phyloP scores from a whole-genome alignment of 2,329 filamentous ascomycete species.

The Colletotrichum costaricense region DNA sequence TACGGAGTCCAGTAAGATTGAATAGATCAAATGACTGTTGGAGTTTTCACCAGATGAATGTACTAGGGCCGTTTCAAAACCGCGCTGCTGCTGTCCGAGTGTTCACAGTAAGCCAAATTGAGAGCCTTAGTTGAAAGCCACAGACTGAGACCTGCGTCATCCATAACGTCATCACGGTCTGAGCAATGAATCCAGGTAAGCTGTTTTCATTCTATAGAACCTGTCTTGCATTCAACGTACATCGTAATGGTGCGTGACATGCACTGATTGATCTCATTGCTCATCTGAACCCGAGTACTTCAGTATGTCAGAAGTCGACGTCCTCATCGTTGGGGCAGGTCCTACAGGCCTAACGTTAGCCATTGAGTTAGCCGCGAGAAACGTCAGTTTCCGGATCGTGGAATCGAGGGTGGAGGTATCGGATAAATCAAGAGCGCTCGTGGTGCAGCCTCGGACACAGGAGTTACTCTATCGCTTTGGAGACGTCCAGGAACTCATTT shows the following conservation, averaged over 20 bases:
- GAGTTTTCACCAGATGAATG: too few species aligned
- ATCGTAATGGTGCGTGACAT: not conserved
- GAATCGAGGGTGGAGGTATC: constrained; percentile 46
- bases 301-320: constrained; percentile 24
- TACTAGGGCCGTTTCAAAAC: not conserved
- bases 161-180: not conserved
- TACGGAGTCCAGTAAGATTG: too few species aligned
- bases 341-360: constrained; percentile 48
- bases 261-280: not conserved
- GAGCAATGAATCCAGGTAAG: not conserved
- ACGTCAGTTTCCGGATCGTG: constrained; percentile 50
- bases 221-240: rapidly evolving
- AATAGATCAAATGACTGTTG: too few species aligned
- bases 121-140: not conserved
- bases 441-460: constrained; percentile 60
- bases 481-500: constrained; percentile 46
- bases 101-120: not conserved
- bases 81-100: not conserved
- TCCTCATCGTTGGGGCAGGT: constrained; percentile 50
- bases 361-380: constrained; percentile 43
- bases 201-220: too few species aligned
- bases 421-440: constrained; percentile 54
- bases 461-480: constrained; percentile 61
- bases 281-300: not conserved
- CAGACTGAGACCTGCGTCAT: not conserved